Evolutionary conservation across 2,329 filamentous ascomycete genomes (phyloP), one percentile per base, ranked within the genome.

Genomic region (Polytolypa hystricis): DNA sequence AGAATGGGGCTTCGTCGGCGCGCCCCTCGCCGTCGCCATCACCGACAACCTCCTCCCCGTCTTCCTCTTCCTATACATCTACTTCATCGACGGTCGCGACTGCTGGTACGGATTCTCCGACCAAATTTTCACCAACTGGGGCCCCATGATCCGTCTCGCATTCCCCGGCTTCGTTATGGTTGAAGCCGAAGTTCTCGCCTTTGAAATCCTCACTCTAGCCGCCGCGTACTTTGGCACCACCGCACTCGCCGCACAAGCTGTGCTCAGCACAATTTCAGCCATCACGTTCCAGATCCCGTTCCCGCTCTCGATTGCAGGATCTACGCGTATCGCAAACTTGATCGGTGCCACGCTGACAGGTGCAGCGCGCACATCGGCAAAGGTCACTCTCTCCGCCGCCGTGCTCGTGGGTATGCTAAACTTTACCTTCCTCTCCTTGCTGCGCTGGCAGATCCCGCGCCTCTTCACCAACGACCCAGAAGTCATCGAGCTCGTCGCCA

Each of bases 221-320:
- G 75, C 84, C 0, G 84, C 80, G 35, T 84, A 82, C 48, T 79
- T 95, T 40, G 83, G 82, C 11, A 77, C 83, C 2, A 79, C 79
- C 12, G 77, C 81, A 42, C 73, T 96, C 1, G 89, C 89, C 0
- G 87, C 91, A 0, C 87, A 98, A 58, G 87, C 82, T 21, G 79
- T 95, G 10, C 66, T 96, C 2, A 74, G 80, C 15, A 91, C 82
- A 0, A 67, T 94, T 30, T 77, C 80, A 0, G 76, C 79, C 7
- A 75, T 93, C 16, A 84, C 83, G 0, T 96, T 86, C 65, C 85
- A 94, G 58, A 79, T 96, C 33, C 86, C 89, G 0, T 96, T 96
- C 63, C 84, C 89, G 0, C 74, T 95, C 42, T 84, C 81, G 20
- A 89, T 96, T 40, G 87, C 89, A 2, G 77, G 81, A 0, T 89